A percentile compares a stretch with the other conserved stretches of the same genome.
phyloP scores from a whole-genome alignment of 805 yeast genomes.

The Metschnikowia lunata region DNA sequence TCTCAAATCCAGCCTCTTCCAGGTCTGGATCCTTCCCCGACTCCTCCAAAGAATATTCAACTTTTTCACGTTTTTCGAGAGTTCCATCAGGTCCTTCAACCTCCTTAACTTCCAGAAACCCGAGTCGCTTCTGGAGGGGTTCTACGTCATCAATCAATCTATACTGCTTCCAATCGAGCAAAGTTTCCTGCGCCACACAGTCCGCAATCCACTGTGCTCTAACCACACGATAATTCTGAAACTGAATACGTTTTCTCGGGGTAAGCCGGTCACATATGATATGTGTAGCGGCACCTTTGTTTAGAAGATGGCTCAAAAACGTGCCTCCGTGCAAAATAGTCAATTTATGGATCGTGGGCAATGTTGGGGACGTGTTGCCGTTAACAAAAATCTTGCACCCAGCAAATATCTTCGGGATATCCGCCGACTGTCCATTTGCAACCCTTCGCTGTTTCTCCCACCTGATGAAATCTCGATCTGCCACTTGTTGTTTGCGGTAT shows the following conservation, averaged over 20 bases:
- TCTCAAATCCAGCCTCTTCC: not conserved
- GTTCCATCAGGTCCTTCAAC: not conserved
- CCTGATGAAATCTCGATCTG: constrained; percentile 45
- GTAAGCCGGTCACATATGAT: constrained; percentile 77
- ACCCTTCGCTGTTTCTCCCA: constrained; percentile 43
- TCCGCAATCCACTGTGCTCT: constrained; percentile 79
- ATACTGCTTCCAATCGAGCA: constrained; percentile 71
- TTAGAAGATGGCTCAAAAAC: constrained; percentile 61
- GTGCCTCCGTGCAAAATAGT: constrained; percentile 78
- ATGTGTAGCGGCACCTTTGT: constrained; percentile 77
- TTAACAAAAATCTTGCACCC: constrained; percentile 74
- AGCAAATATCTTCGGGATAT: constrained; percentile 44
- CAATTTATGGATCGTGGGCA: constrained; percentile 62
- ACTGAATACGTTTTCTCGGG: constrained; percentile 66
- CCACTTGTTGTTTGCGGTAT: constrained; percentile 54
- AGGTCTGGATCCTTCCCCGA: not conserved
- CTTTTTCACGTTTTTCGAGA: not conserved
- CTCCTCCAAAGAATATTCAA: not conserved
- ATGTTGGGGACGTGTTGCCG: constrained; percentile 84
- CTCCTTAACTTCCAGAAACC: constrained; percentile 11
- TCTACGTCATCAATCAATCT: constrained; percentile 46
- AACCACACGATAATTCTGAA: constrained; percentile 67
- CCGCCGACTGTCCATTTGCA: constrained; percentile 11
- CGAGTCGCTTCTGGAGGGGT: constrained; percentile 48
- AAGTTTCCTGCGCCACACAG: constrained; percentile 43